A percentile compares a stretch with the other conserved stretches of the same genome.
phyloP scores from a whole-genome alignment of 306 rosid species.

The Cajanus cajan region DNA sequence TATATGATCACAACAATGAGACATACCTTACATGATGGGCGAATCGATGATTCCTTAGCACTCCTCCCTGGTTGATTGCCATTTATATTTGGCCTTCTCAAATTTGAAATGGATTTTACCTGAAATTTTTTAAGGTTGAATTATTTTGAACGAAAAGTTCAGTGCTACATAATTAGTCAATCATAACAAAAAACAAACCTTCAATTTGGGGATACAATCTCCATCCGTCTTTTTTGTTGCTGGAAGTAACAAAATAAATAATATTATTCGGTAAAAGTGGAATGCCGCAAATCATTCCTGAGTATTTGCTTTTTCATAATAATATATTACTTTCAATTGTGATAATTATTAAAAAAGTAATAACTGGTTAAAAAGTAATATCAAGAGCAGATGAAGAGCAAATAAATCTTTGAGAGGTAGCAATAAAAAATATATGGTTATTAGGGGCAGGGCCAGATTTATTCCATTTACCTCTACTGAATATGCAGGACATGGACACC shows the following conservation, averaged over 20 bases:
- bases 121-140: constrained; percentile 27
- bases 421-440: neutral
- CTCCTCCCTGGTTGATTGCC: constrained; percentile 20
- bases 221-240: constrained; percentile 31
- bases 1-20: neutral
- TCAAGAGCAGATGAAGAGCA: neutral
- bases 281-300: neutral
- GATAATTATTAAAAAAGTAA: no score
- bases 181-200: constrained; percentile 36
- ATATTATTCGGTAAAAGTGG: neutral
- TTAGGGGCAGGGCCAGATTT: neutral
- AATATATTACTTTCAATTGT: neutral
- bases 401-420: neutral
- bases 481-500: neutral
- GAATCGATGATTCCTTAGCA: neutral
- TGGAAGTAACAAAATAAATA: constrained; percentile 33
- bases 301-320: neutral
- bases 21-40: constrained; percentile 34
- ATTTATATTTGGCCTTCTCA: constrained; percentile 27
- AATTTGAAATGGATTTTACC: constrained; percentile 32
- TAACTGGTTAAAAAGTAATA: constrained; percentile 1
- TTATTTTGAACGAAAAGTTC: neutral
- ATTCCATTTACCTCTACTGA: neutral
- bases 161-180: neutral
- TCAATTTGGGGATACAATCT: constrained; percentile 29